These are phyloP conservation scores for Russula abietina DNA, from an alignment of 768 basidiomycete species.

Conservation along the genomic window DNA sequence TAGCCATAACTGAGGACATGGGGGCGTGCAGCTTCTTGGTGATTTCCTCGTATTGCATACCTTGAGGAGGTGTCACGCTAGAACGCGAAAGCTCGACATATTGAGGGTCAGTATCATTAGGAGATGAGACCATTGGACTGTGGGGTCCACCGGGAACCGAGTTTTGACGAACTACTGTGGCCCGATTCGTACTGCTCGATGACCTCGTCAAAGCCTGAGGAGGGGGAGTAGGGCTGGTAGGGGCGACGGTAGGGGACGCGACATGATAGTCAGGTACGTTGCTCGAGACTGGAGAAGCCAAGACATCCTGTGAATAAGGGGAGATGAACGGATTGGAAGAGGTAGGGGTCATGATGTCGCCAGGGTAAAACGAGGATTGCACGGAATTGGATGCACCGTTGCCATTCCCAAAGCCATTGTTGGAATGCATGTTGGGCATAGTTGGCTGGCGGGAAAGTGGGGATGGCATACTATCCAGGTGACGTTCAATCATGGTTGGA, in stretches of 20 bases:
- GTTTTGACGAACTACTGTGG: conserved; percentile 25
- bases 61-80: conserved; percentile 71
- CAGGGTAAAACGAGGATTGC: conserved; percentile 28
- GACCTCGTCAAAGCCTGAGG: conserved; percentile 22
- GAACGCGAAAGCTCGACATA: conserved; percentile 63
- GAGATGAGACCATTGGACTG: conserved; percentile 21
- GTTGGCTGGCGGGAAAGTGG: conserved; percentile 18
- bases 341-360: conserved; percentile 27
- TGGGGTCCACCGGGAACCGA: conserved; percentile 23
- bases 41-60: conserved; percentile 67
- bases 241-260: neutral
- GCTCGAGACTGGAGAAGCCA: conserved; percentile 32
- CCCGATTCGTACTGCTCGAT: neutral
- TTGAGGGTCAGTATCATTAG: conserved; percentile 32
- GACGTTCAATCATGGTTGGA: conserved; percentile 59
- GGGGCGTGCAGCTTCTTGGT: conserved; percentile 45
- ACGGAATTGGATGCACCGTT: conserved; percentile 30
- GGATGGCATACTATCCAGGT: conserved; percentile 31
- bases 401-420: conserved; percentile 10
- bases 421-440: conserved; percentile 19
- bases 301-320: conserved; percentile 36
- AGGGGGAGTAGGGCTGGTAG: neutral
- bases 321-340: conserved; percentile 38
- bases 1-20: conserved; percentile 26
- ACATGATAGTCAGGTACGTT: conserved; percentile 23